Evolutionary conservation across 441 rosid species (phyloP), one percentile per base, ranked within the genome.

Genomic region (Jatropha podagrica): DNA sequence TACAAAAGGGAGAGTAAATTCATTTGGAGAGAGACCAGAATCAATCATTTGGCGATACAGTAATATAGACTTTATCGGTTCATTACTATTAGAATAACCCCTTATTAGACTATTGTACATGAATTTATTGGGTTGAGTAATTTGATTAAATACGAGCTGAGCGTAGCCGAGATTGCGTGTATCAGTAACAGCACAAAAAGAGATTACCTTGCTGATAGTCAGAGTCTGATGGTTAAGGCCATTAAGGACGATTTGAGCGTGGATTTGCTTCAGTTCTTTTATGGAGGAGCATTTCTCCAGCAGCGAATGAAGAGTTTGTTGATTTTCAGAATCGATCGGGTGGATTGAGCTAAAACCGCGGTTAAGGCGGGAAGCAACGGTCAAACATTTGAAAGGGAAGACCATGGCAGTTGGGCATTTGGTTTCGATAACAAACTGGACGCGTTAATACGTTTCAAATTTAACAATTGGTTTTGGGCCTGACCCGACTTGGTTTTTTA

Each of bases 1-100:
- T 7, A 84, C 84, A 76, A 84, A 85, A 3, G 87, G 86, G 38
- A 87, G 77, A 44, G 84, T 79, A 78, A 87, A 85, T 32, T 83
- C 82, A 78, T 78, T 86, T 5, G 89, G 86, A 8, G 79, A 67
- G 75, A 79, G 54, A 46, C 85, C 75, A 7, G 41, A 76, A 73
- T 37, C 66, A 7, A 80, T 68, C 84, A 83, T 80, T 4, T 75
- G 56, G 54, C 76, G 77, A 71, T 77, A 83, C 56, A 85, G 71
- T 4, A 63, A 27, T 10, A 84, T 42, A 10, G 77, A 81, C 69
- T 86, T 75, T 37, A 74, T n/a, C 7, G 84, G 84, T 41, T 64
- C 52, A 60, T 62, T 65, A 18, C 73, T 26, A 63, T 58, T 61
- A 0, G 81, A 81, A 58, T 69, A 81, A 20, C 78, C 82, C 77